These are phyloP conservation scores for Pleodorina starrii DNA, from an alignment of 139 green algal genomes.

Conservation along the genomic window DNA sequence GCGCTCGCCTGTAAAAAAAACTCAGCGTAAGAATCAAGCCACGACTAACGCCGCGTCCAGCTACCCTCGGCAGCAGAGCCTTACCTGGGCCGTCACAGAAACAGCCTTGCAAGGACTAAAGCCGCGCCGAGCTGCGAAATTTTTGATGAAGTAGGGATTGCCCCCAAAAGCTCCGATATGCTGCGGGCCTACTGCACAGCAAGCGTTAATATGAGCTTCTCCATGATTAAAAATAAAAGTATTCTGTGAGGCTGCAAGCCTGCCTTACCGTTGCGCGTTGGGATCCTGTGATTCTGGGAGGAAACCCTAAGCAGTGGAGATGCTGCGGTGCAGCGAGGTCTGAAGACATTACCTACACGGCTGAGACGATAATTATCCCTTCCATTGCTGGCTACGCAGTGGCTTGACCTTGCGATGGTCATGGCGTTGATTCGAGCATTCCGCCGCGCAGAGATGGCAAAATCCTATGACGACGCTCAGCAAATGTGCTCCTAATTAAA, in stretches of 20 bases:
- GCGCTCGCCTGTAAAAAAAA: not conserved
- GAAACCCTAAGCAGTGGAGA: not conserved
- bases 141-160: constrained; percentile 6
- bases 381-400: not conserved
- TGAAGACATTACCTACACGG: not conserved
- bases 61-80: not conserved
- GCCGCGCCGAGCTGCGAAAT: not conserved
- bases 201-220: not conserved
- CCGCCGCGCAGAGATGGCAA: not conserved
- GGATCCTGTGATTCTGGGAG: not conserved
- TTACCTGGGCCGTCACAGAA: not conserved
- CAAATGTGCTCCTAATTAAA: too few relatives aligned
- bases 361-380: not conserved
- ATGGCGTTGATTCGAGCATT: constrained; percentile 28
- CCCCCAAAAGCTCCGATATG: too few relatives aligned
- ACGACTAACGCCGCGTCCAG: too few relatives aligned
- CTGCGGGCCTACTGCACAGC: not conserved
- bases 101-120: not conserved
- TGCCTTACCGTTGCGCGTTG: not conserved
- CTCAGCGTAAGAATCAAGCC: too few relatives aligned
- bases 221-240: not conserved
- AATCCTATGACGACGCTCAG: not conserved
- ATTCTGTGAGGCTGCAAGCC: not conserved
- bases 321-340: not conserved
- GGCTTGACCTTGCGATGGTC: not conserved